Evolutionary conservation across 805 yeast genomes (phyloP).

Genomic region (Candida sonorensis): DNA sequence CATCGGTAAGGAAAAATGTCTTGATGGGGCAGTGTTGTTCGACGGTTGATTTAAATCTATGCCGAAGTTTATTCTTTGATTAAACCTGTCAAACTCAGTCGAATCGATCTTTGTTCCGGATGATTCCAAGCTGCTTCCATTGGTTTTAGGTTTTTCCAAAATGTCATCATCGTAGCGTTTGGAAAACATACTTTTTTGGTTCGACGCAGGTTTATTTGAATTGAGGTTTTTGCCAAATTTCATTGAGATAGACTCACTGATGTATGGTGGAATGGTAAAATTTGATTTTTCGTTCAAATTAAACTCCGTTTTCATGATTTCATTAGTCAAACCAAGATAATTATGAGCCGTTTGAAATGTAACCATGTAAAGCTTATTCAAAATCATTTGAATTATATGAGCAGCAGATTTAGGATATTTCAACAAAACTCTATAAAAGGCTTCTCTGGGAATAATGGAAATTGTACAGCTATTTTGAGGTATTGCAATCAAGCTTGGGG

Average conservation of each 20-base stretch:
- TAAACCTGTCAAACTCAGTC: too few relatives aligned
- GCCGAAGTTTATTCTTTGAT: too few relatives aligned
- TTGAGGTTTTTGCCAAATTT: too few relatives aligned
- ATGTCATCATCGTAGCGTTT: too few relatives aligned
- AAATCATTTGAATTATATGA: conserved; percentile 88
- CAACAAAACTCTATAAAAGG: conserved; percentile 63
- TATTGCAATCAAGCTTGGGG: conserved; percentile 50
- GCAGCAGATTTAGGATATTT: conserved; percentile 87
- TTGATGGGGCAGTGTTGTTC: conserved; percentile 20
- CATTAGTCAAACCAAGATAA: conserved; percentile 78
- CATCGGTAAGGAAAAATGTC: conserved; percentile 48
- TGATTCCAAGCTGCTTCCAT: too few relatives aligned
- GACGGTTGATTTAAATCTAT: too few relatives aligned
- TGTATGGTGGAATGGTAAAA: conserved; percentile 54
- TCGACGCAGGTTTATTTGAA: too few relatives aligned
- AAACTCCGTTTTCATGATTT: conserved; percentile 71
- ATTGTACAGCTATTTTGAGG: conserved; percentile 75
- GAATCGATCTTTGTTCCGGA: too few relatives aligned
- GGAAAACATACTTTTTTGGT: too few relatives aligned
- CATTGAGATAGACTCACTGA: too few relatives aligned
- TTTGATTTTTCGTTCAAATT: conserved; percentile 46
- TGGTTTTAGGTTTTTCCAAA: too few relatives aligned
- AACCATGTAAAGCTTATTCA: conserved; percentile 80
- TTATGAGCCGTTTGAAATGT: conserved; percentile 87
- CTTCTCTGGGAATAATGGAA: conserved; percentile 83